phyloP scores from a whole-genome alignment of 2,329 filamentous ascomycete species.

The Arthroderma sp. region DNA sequence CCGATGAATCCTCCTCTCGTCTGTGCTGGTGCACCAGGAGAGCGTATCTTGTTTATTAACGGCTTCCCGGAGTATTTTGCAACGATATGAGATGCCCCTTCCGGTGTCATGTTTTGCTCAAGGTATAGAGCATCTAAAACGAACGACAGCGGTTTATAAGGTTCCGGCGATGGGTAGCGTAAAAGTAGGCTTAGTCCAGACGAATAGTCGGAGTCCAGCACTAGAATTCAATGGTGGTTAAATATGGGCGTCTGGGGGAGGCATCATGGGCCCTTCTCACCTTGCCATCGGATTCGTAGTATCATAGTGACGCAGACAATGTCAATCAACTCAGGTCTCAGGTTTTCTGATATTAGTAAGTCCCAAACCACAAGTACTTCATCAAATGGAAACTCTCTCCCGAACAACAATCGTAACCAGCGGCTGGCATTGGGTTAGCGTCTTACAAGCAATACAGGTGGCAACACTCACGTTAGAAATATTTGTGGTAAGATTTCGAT shows the following conservation, averaged over 20 bases:
- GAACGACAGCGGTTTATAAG: slow-evolving; percentile 60
- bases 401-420: slow-evolving; percentile 88
- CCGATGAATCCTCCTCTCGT: neutral
- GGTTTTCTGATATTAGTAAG: slow-evolving; percentile 73
- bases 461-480: slow-evolving; percentile 63
- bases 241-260: no score
- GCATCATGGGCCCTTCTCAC: slow-evolving; percentile 36
- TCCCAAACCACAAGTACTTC: slow-evolving; percentile 82
- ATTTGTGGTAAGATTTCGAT: slow-evolving; percentile 93
- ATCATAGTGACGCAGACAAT: slow-evolving; percentile 91
- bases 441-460: neutral
- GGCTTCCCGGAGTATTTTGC: slow-evolving; percentile 33
- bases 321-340: slow-evolving; percentile 67
- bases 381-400: slow-evolving; percentile 81
- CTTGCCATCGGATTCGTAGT: slow-evolving; percentile 75
- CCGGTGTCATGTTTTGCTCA: slow-evolving; percentile 30
- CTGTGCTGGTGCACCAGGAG: slow-evolving; percentile 20
- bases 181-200: slow-evolving; percentile 68
- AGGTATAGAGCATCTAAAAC: slow-evolving; percentile 64
- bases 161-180: slow-evolving; percentile 60
- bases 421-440: slow-evolving; percentile 40
- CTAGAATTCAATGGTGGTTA: slow-evolving; percentile 27
- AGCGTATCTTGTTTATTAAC: neutral
- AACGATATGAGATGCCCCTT: slow-evolving; percentile 32
- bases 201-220: slow-evolving; percentile 79